phyloP scores from a whole-genome alignment of 768 basidiomycete species.

The Favolaschia claudopus region DNA sequence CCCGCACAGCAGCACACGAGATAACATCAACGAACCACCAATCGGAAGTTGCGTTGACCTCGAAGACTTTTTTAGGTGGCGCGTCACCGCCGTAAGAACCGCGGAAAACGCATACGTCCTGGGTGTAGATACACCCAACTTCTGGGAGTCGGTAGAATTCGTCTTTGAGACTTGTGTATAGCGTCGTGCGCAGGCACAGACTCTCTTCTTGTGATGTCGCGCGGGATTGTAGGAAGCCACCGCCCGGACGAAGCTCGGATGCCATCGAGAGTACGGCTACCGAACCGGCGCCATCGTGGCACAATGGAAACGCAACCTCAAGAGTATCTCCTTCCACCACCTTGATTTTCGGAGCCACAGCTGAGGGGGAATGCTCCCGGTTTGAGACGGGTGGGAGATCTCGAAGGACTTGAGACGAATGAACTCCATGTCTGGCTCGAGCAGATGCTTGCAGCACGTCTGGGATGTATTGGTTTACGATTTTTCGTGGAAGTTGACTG shows the following conservation, averaged over 20 bases:
- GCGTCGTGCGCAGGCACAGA: slow-evolving; percentile 30
- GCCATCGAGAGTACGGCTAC: slow-evolving; percentile 30
- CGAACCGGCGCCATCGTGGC: slow-evolving; percentile 6
- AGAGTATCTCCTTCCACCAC: slow-evolving; percentile 29
- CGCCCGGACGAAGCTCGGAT: slow-evolving; percentile 29
- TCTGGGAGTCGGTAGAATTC: slow-evolving; percentile 30
- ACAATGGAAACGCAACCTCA: slow-evolving; percentile 18
- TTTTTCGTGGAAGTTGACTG: slow-evolving; percentile 26
- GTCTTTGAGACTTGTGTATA: slow-evolving; percentile 25
- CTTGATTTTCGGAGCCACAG: slow-evolving; percentile 12
- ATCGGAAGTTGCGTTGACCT: slow-evolving; percentile 17
- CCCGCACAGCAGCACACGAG: slow-evolving; percentile 28
- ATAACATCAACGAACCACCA: slow-evolving; percentile 33
- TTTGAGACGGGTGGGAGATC: slow-evolving; percentile 9
- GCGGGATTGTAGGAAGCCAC: slow-evolving; percentile 29
- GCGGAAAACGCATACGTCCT: slow-evolving; percentile 31
- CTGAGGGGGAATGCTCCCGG: not conserved
- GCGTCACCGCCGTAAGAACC: slow-evolving; percentile 12
- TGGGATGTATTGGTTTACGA: slow-evolving; percentile 25
- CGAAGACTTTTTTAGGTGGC: not conserved
- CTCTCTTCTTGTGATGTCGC: slow-evolving; percentile 29
- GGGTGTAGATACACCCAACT: slow-evolving; percentile 27
- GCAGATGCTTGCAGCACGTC: slow-evolving; percentile 25
- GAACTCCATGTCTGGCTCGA: slow-evolving; percentile 21
- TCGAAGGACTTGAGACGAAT: slow-evolving; percentile 18